Percentiles rank a stretch among this genome's conserved stretches.
These are phyloP conservation scores for Amanita rimosa DNA, from an alignment of 768 basidiomycete genomes.

Conservation along the genomic window DNA sequence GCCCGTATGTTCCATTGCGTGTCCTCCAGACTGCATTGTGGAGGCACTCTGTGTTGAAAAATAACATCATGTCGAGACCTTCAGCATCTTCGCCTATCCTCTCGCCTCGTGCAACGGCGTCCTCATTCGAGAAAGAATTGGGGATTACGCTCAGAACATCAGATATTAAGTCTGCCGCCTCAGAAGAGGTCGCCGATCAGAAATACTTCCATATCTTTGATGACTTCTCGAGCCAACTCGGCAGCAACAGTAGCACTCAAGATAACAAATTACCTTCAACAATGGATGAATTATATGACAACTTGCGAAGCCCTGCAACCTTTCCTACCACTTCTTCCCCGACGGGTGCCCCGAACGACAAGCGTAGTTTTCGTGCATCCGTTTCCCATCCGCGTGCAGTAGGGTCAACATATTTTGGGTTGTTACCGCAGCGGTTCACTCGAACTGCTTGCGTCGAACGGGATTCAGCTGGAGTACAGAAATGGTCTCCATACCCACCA, in stretches of 20 bases:
- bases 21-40: constrained; percentile 73
- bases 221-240: constrained; percentile 66
- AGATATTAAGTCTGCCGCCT: constrained; percentile 32
- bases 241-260: constrained; percentile 48
- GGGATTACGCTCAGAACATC: constrained; percentile 46
- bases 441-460: constrained; percentile 28
- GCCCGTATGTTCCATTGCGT: constrained; percentile 55
- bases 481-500: constrained; percentile 68
- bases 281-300: constrained; percentile 63
- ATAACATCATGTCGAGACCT: constrained; percentile 37
- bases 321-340: constrained; percentile 12
- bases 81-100: constrained; percentile 25
- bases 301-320: constrained; percentile 19
- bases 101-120: constrained; percentile 18
- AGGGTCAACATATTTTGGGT: constrained; percentile 56
- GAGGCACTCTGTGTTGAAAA: constrained; percentile 59
- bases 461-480: constrained; percentile 32
- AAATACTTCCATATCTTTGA: constrained; percentile 53
- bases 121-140: constrained; percentile 51
- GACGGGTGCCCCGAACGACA: background rate
- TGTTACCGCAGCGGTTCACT: constrained; percentile 33
- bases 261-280: constrained; percentile 28
- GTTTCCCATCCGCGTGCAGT: constrained; percentile 14
- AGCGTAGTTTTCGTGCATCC: background rate
- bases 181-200: constrained; percentile 17